phyloP scores from a whole-genome alignment of 371 early-diverging fungal genomes.

The Sporodiniella umbellata region DNA sequence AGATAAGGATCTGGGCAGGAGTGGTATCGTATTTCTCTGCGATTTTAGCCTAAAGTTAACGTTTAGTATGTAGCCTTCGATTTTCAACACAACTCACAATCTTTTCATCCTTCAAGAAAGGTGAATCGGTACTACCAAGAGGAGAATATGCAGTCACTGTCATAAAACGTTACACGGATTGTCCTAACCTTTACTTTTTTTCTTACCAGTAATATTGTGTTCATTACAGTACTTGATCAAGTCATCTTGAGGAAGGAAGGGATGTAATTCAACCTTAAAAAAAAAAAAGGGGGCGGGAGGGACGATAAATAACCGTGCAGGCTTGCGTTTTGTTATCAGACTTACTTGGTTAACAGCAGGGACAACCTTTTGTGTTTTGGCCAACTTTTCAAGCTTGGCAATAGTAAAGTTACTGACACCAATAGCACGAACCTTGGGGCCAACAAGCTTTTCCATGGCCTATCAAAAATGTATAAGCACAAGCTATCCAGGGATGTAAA shows the following conservation, averaged over 20 bases:
- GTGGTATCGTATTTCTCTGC: constrained; percentile 60
- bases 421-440: constrained; percentile 26
- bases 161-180: neutral
- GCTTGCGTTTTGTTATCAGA: too few relatives aligned
- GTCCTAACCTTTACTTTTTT: neutral
- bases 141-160: constrained; percentile 37
- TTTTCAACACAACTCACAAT: constrained; percentile 14
- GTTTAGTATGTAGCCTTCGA: neutral
- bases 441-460: constrained; percentile 31
- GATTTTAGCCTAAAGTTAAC: constrained; percentile 34
- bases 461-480: constrained; percentile 28
- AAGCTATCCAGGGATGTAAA: too few relatives aligned
- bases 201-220: constrained; percentile 21
- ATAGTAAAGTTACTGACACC: constrained; percentile 41
- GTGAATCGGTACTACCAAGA: constrained; percentile 31
- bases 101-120: constrained; percentile 18
- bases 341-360: constrained; percentile 51
- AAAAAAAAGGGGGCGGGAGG: too few relatives aligned
- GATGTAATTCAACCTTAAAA: constrained; percentile 51
- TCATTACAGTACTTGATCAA: constrained; percentile 26
- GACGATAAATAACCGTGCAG: too few relatives aligned
- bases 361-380: constrained; percentile 26
- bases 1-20: constrained; percentile 69
- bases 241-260: constrained; percentile 27
- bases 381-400: constrained; percentile 24